Evolutionary conservation across 441 rosid species (phyloP).

Genomic region (Croton laevigatus): DNA sequence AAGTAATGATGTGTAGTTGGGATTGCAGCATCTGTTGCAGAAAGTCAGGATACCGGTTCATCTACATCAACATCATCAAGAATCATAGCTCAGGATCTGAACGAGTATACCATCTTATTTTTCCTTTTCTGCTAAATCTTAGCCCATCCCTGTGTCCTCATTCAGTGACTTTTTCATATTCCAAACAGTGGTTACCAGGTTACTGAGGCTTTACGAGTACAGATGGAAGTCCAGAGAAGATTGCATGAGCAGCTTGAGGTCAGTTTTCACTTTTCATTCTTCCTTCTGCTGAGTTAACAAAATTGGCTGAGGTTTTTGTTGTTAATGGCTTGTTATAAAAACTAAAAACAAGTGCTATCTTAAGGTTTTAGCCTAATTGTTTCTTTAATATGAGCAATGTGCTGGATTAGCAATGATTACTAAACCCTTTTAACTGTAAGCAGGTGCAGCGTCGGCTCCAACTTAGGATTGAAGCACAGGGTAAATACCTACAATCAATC

Average conservation of each 20-base stretch:
- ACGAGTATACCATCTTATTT: conserved; percentile 53
- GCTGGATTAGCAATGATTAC: not conserved
- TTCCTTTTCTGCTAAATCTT: conserved; percentile 9
- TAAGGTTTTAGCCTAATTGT: not conserved
- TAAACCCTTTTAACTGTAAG: conserved; percentile 24
- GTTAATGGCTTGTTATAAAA: not conserved
- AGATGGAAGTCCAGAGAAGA: conserved; percentile 97
- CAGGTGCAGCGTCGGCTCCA: conserved; percentile 91
- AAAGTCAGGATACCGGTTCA: conserved; percentile 84
- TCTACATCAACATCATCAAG: conserved; percentile 73
- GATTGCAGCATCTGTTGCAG: conserved; percentile 65
- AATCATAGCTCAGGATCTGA: conserved; percentile 60
- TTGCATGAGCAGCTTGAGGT: conserved; percentile 96
- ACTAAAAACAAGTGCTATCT: not conserved
- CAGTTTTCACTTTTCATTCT: conserved; percentile 20
- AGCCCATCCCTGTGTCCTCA: conserved; percentile 6
- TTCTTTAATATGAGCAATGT: not conserved
- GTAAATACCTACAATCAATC: conserved; percentile 77
- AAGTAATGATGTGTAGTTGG: conserved; percentile 23
- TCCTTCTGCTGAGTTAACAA: not conserved
- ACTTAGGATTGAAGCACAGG: conserved; percentile 83
- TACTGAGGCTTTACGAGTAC: conserved; percentile 87
- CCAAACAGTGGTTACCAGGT: conserved; percentile 72
- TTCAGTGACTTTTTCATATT: conserved; percentile 25
- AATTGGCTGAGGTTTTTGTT: not conserved